phyloP scores from a whole-genome alignment of 1,139 yeast genomes.

The Eremothecium cymbalariae region DNA sequence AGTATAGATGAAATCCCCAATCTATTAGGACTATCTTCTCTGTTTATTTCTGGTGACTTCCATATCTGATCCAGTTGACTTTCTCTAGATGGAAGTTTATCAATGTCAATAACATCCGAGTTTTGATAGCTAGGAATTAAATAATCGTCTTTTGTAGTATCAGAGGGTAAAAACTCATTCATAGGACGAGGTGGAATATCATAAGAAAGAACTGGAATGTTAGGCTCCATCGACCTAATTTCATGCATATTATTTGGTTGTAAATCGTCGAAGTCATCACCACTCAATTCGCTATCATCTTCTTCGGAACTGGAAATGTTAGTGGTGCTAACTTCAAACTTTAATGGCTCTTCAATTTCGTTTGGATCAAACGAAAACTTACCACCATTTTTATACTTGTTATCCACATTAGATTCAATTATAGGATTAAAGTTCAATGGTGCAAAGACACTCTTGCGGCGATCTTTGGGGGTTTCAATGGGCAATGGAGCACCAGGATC shows the following conservation, averaged over 20 bases:
- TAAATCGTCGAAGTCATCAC: constrained; percentile 24
- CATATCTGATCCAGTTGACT: constrained; percentile 10
- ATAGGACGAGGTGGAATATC: constrained; percentile 7
- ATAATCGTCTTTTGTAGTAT: constrained; percentile 8
- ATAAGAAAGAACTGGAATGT: constrained; percentile 4
- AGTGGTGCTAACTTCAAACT: constrained; percentile 27
- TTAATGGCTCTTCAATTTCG: constrained; percentile 27
- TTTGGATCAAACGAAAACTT: constrained; percentile 46
- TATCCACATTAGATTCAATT: constrained; percentile 65
- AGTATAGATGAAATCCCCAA: neutral
- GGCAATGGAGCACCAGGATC: constrained; percentile 85
- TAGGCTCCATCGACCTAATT: constrained; percentile 5
- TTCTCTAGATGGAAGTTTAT: constrained; percentile 8
- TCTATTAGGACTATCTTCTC: constrained; percentile 6
- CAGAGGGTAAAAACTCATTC: constrained; percentile 5
- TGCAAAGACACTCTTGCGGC: constrained; percentile 57
- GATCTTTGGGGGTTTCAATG: constrained; percentile 48
- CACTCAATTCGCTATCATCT: constrained; percentile 30
- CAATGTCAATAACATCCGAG: constrained; percentile 5
- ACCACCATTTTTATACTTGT: constrained; percentile 80
- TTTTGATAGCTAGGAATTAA: constrained; percentile 6
- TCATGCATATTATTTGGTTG: constrained; percentile 15
- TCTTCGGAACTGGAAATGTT: constrained; percentile 30
- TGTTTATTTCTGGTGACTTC: constrained; percentile 7
- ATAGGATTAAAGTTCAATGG: constrained; percentile 75